Percentiles rank a stretch among this genome's conserved stretches.
These are phyloP conservation scores for Nakaseomyces bracarensis DNA, from an alignment of 1,139 yeast genomes.

Conservation along the genomic window DNA sequence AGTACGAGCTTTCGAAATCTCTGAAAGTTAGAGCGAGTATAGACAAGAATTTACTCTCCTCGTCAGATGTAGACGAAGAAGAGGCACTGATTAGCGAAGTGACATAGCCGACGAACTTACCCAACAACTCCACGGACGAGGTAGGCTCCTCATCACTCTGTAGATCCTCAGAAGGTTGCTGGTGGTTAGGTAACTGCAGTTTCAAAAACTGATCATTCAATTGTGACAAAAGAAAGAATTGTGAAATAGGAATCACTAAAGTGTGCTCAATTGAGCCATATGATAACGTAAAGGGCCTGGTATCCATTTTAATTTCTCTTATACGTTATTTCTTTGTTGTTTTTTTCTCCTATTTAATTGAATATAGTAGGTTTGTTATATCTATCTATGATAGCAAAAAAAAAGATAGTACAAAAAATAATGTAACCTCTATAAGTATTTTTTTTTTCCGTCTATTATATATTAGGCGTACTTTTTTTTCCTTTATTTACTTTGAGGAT, in stretches of 20 bases:
- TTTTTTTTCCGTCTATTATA: too few relatives aligned
- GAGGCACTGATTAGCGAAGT: constrained; percentile 44
- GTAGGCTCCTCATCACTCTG: constrained; percentile 87
- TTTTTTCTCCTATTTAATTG: neutral
- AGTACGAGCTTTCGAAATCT: constrained; percentile 78
- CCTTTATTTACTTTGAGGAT: too few relatives aligned
- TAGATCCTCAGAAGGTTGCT: constrained; percentile 72
- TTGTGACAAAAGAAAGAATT: constrained; percentile 76
- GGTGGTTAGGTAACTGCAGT: constrained; percentile 40
- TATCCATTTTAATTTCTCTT: constrained; percentile 24
- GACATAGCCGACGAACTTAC: constrained; percentile 75
- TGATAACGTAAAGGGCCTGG: constrained; percentile 71
- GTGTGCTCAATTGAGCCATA: constrained; percentile 89
- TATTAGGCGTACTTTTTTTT: too few relatives aligned
- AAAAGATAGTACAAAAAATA: too few relatives aligned
- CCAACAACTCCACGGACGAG: constrained; percentile 78
- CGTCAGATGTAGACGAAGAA: constrained; percentile 28
- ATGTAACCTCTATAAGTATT: too few relatives aligned
- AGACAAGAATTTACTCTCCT: constrained; percentile 48
- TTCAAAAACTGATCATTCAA: constrained; percentile 78
- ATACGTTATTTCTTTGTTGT: neutral
- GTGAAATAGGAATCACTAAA: constrained; percentile 73
- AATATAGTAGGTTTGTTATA: too few relatives aligned
- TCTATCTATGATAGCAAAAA: too few relatives aligned
- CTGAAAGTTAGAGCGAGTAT: constrained; percentile 60